Evolutionary conservation across 768 basidiomycete species (phyloP), one percentile per base, ranked within the genome.

Genomic region (Lanmaoa pseudosensibilis): DNA sequence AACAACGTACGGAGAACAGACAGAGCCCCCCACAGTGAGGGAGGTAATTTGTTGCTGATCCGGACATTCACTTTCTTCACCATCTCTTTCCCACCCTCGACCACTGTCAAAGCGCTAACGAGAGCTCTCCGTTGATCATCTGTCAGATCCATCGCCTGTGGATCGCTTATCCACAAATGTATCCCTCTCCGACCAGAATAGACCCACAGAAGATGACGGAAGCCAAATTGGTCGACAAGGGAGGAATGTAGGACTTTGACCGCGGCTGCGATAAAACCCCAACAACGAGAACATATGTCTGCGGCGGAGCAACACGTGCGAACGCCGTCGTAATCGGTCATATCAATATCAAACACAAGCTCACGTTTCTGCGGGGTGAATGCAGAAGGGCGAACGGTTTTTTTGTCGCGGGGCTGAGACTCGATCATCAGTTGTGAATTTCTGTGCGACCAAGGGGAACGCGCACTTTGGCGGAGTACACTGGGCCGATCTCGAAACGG

Each of bases 311-410:
- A 98, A 73, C 97, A 99, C 1, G 94, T 98, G 46, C 97, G 87
- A 65, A 98, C 83, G 44, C 86, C 79, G 70, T 99, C 96, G 74
- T 98, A 99, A 74, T 99, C 97, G 16, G 97, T 96, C 97, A 99
- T 98, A 74, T 99, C 97, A 69, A 99, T 98, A 84, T 99, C 97
- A 70, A 99, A 97, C 1, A 98, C 96, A 41, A 99, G 87, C 70
- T 98, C 97, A 56, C 97, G 88, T 60, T 84, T 82, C 34, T 83
- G 70, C 0, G 97, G 94, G 43, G 80, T 77, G 62, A 98, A 86
- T 1, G 79, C 80, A 2, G 76, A 73, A n/a, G 86, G 76, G 12
- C 84, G 84, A 16, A 92, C 78, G 0, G 90, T 87, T 67, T 95
- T 95, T 69, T 84, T 89, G 77, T 98, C 96, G 65, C 85, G 80